Evolutionary conservation across 176 grass and related monocot genomes (phyloP).

Genomic region (Echinochloa phyllopogon): DNA sequence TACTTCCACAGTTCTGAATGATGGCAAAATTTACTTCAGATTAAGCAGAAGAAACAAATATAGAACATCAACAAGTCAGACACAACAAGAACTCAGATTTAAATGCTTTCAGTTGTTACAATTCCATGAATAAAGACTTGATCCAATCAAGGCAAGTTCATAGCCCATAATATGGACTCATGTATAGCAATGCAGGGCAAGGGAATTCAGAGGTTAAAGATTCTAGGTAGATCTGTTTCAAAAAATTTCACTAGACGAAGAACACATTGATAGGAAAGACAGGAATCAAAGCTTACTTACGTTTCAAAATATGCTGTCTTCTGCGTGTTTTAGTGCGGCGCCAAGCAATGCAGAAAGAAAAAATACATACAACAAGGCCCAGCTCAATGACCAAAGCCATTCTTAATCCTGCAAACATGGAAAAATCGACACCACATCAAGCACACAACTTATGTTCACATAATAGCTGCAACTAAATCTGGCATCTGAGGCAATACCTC

Average conservation of each 20-base stretch:
- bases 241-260: not conserved
- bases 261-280: not conserved
- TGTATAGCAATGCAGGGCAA: not conserved
- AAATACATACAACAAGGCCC: constrained; percentile 48
- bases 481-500: constrained; percentile 46
- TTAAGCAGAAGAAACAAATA: not conserved
- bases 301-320: constrained; percentile 60
- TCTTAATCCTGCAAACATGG: constrained; percentile 63
- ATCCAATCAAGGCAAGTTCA: not conserved
- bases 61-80: not conserved
- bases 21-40: not conserved
- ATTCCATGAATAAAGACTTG: not conserved
- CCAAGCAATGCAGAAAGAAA: constrained; percentile 58
- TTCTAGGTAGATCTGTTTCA: not conserved
- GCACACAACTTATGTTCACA: not conserved
- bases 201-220: not conserved
- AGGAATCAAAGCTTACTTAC: constrained; percentile 46
- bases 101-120: not conserved
- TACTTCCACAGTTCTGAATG: constrained; percentile 6
- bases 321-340: constrained; percentile 49
- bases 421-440: constrained; percentile 30
- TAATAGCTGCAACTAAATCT: constrained; percentile 20
- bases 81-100: not conserved
- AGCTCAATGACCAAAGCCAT: constrained; percentile 58
- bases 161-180: not conserved